A percentile compares a stretch with the other conserved stretches of the same genome.
phyloP scores from a whole-genome alignment of 2,329 filamentous ascomycete species.

The Trichoderma brevicompactum region DNA sequence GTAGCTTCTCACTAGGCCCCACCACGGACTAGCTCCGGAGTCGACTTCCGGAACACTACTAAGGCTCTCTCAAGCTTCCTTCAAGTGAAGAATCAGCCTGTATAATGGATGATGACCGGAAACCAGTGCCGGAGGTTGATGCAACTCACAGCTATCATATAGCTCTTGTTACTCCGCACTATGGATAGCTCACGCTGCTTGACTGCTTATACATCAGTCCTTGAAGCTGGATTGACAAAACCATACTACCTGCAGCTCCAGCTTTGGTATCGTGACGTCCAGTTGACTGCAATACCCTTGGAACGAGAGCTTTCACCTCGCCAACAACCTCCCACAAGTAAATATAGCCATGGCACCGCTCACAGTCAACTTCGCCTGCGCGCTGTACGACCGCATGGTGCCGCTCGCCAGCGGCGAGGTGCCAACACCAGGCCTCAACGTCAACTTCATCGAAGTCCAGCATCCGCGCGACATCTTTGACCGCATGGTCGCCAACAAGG shows the following conservation, averaged over 20 bases:
- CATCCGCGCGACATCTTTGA: slow-evolving; percentile 27
- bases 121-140: neutral
- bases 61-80: neutral
- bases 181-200: neutral
- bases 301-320: too few species aligned
- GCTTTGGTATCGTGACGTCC: neutral
- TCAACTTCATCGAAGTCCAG: slow-evolving; percentile 24
- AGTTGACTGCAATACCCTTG: too few species aligned
- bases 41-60: neutral
- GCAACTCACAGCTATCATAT: neutral
- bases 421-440: slow-evolving; percentile 20
- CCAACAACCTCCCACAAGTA: neutral
- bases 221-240: neutral
- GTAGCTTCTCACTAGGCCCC: neutral
- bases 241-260: neutral
- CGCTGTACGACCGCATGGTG: slow-evolving; percentile 26
- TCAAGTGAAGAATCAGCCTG: too few species aligned
- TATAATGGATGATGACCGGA: slow-evolving; percentile 1
- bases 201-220: neutral
- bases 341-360: slow-evolving; percentile 11
- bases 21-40: slow-evolving; percentile 13
- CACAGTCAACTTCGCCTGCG: slow-evolving; percentile 22
- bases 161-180: neutral
- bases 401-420: slow-evolving; percentile 15
- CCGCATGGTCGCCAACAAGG: slow-evolving; percentile 20